Conservation (phyloP, 805 yeast species). For the Maudiozyma saulgeensis region DNA sequence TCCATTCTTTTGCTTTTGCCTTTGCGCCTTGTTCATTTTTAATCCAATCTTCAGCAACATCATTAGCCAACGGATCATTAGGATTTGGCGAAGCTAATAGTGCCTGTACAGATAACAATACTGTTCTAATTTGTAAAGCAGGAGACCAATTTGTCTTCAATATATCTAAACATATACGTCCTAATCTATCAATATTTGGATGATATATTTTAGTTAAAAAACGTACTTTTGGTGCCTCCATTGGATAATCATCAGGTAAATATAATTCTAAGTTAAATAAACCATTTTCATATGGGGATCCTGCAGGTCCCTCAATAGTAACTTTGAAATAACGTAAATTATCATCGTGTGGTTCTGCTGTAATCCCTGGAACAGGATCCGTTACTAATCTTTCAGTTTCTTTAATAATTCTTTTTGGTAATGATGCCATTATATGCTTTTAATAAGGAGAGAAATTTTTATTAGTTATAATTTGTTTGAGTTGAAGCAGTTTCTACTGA, state of each 20-base stretch:
- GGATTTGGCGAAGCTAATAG: slow-evolving; percentile 94
- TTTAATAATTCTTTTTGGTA: slow-evolving; percentile 89
- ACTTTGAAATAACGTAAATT: slow-evolving; percentile 90
- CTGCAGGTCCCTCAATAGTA: slow-evolving; percentile 80
- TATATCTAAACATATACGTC: slow-evolving; percentile 92
- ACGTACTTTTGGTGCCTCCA: slow-evolving; percentile 95
- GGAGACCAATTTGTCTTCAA: slow-evolving; percentile 96
- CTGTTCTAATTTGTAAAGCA: slow-evolving; percentile 90
- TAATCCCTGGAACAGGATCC: slow-evolving; percentile 95
- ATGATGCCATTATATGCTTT: slow-evolving; percentile 23
- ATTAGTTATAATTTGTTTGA: neutral
- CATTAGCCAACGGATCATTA: slow-evolving; percentile 95
- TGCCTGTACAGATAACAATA: slow-evolving; percentile 85
- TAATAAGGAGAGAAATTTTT: no score
- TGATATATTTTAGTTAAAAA: slow-evolving; percentile 91
- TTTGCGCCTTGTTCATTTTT: slow-evolving; percentile 74
- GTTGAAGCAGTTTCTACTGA: no score
- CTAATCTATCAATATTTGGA: slow-evolving; percentile 91
- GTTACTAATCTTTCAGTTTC: slow-evolving; percentile 87
- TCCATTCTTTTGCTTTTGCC: slow-evolving; percentile 55
- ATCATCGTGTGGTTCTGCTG: slow-evolving; percentile 89
- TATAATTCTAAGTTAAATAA: slow-evolving; percentile 73
- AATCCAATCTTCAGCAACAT: slow-evolving; percentile 96
- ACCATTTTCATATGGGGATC: slow-evolving; percentile 87
- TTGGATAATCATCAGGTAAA: slow-evolving; percentile 94